Evolutionary conservation across 257 asterid species (phyloP), one percentile per base, ranked within the genome.

Genomic region (Knoxia roxburghii): DNA sequence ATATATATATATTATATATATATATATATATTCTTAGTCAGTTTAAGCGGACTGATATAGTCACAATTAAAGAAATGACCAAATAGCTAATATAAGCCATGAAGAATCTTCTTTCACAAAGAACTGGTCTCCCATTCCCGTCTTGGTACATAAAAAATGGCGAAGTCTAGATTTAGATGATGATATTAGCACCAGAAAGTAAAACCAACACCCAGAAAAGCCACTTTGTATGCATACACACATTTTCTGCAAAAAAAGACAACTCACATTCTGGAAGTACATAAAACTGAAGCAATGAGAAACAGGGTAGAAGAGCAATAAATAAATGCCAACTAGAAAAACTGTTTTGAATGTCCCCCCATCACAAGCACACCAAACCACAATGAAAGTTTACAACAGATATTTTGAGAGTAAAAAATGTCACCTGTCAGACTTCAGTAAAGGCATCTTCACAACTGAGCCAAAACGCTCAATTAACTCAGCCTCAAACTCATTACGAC

Each of bases 401-500:
- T 41, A n/a, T 64, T 57, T 48, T 33, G 41, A 7, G 59, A 27
- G 29, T 69, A 13, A 76, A 68, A 27, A 59, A 43, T n/a, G 73
- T 64, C 55, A 93, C 99, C 99, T 85, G 73, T 82, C 82, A 72
- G 95, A 55, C 77, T 80, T 74, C 77, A 93, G 83, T 72, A 93
- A 73, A 78, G 99, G 99, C 80, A 93, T 86, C 87, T 84, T 93
- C 81, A 88, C 97, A 76, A 90, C 76, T 7, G 95, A 81, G 76
- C 99, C 97, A 73, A 93, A 90, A 24, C 97, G 95, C 71, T 88
- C 96, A 73, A 87, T 78, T 30, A 93, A 87, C 75, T 88, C 96
- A 27, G 87, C 64, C 70, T 90, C 97, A 46, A 93, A 93, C 73
- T 88, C 97, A 72, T 73, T 75, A 71, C 89, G 99, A 67, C 79